Base-by-base conservation (phyloP, 1,139 yeast species). In the Lodderomyces elongisporus region DNA sequence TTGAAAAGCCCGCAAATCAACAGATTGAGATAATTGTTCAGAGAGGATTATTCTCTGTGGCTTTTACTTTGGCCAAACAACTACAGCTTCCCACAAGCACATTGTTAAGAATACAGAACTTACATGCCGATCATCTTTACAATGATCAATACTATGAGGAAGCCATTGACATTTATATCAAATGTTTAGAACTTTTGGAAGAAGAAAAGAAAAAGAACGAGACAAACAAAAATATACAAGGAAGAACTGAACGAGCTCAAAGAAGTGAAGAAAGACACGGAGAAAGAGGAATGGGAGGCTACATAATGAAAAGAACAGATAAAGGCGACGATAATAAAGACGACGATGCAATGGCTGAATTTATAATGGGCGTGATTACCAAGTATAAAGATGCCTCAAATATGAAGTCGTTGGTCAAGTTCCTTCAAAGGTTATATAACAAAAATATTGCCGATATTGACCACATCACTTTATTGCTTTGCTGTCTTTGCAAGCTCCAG, bases 351-450 rank as follows among this genome's bases (percentile, higher is more conserved):
- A n/a, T n/a, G n/a, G 65, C 64, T 28, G 74, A 76, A 23, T 81
- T 79, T 42, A 78, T 88, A 4, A 83, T 89, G 58, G 83, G 79
- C 42, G 76, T 88, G 4, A 85, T 91, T 22, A 75, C 88, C 18
- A 82, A 82, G 47, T 88, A 82, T 54, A 85, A 85, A 43, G 95
- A 88, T 40, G 79, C 88, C n/a, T 81, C 85, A 12, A 84, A 84
- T 43, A 80, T 85, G 3, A 62, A 67, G 9, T 74, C 77, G 39
- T 58, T 91, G 43, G 74, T 91, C 0, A 65, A 62, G 33, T 89
- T 84, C 47, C 60, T 91, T 27, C 78, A 77, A 37, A 53, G 55
- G 12, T 62, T 89, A 41, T 70, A 84, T 35, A 66, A 67, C 8
- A 58, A 59, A 34, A 60, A 46, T 55, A 47, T 72, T 10, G 80